Evolutionary conservation across 2,329 filamentous ascomycete genomes (phyloP).

Genomic region (Metarhizium humberi): DNA sequence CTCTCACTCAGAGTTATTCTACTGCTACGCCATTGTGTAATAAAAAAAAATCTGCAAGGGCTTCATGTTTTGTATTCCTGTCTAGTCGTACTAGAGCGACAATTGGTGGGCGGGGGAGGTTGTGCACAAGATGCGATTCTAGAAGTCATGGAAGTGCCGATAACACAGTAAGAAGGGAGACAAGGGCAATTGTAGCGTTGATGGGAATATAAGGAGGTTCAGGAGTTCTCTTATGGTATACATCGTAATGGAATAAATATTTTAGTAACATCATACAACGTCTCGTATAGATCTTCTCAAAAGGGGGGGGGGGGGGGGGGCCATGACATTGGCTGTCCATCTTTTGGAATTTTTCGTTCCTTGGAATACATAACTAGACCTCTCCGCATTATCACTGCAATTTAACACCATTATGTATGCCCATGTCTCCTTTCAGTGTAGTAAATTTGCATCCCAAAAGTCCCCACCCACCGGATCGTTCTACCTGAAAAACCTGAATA

Average conservation of each 20-base stretch:
- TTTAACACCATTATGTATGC: background rate
- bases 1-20: background rate
- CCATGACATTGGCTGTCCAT: background rate
- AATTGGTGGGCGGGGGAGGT: background rate
- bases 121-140: slow-evolving; percentile 1
- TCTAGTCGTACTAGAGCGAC: background rate
- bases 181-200: slow-evolving; percentile 8
- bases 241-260: slow-evolving; percentile 24
- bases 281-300: background rate
- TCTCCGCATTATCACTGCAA: background rate
- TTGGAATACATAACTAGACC: background rate
- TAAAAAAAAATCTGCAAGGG: background rate
- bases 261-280: slow-evolving; percentile 6
- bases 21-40: slow-evolving; percentile 3
- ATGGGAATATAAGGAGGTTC: slow-evolving; percentile 10
- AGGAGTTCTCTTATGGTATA: slow-evolving; percentile 24
- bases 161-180: slow-evolving; percentile 1
- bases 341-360: background rate
- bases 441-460: background rate
- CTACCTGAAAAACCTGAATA: background rate
- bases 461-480: background rate
- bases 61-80: background rate
- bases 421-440: background rate
- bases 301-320: background rate
- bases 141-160: background rate